Evolutionary conservation across 2,329 filamentous ascomycete genomes (phyloP).

Genomic region (Colletotrichum sublineola): DNA sequence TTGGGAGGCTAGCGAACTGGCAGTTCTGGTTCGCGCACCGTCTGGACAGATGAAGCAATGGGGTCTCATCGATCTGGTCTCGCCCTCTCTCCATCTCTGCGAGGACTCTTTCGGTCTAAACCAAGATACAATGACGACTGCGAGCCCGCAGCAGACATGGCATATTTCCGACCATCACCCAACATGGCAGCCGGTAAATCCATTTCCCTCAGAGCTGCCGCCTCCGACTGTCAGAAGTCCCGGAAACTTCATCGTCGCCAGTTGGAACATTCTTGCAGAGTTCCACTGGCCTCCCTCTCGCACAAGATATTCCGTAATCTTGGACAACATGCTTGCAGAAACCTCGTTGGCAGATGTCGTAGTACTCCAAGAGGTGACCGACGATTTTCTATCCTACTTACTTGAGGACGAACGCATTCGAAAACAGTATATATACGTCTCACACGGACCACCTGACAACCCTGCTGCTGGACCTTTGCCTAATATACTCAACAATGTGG

Average conservation of each 20-base stretch:
- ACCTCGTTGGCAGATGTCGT: constrained; percentile 61
- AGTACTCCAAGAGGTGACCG: constrained; percentile 74
- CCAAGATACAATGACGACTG: background rate
- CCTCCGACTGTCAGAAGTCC: background rate
- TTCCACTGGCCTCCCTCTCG: constrained; percentile 61
- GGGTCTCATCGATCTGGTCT: constrained; percentile 60
- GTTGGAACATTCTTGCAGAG: constrained; percentile 68
- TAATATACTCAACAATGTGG: constrained; percentile 71
- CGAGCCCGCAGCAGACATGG: constrained; percentile 18
- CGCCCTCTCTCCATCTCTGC: constrained; percentile 30
- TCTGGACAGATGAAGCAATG: constrained; percentile 68
- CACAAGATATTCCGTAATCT: constrained; percentile 57
- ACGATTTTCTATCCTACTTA: constrained; percentile 71
- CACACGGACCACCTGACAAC: constrained; percentile 68
- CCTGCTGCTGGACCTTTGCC: constrained; percentile 66
- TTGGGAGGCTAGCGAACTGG: constrained; percentile 64
- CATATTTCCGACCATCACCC: constrained; percentile 21
- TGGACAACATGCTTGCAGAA: constrained; percentile 59
- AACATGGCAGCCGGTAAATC: constrained; percentile 10
- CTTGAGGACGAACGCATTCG: constrained; percentile 62
- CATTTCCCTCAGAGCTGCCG: too few species aligned
- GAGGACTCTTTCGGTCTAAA: background rate
- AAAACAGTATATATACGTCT: constrained; percentile 66
- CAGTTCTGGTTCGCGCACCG: constrained; percentile 65
- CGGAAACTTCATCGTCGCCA: constrained; percentile 57